Conservation (phyloP, 495 filamentous ascomycete genomes). For the Pyrenopolyporus hunteri region DNA sequence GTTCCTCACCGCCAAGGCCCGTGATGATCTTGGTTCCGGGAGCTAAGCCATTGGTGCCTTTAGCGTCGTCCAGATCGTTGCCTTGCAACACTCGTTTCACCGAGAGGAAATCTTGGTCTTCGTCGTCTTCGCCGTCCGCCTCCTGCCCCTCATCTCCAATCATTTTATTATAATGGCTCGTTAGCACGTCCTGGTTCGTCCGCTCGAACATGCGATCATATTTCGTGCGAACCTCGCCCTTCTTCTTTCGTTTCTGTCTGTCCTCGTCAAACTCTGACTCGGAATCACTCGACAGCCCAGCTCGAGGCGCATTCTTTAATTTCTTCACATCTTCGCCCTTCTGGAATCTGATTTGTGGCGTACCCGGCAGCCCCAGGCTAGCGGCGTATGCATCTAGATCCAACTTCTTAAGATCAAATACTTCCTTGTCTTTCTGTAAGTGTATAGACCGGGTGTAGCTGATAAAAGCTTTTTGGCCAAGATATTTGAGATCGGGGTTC, state of each 20-base stretch:
- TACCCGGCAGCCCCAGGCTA: conserved; percentile 86
- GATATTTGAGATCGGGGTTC: conserved; percentile 90
- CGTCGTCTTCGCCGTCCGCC: conserved; percentile 48
- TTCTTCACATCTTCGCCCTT: conserved; percentile 86
- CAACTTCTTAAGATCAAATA: conserved; percentile 81
- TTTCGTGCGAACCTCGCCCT: conserved; percentile 78
- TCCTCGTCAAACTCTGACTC: conserved; percentile 56
- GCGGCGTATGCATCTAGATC: conserved; percentile 84
- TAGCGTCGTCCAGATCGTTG: conserved; percentile 50
- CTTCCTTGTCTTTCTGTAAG: conserved; percentile 89
- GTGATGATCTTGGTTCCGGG: conserved; percentile 56
- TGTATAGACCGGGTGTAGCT: conserved; percentile 83
- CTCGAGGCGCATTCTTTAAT: conserved; percentile 82
- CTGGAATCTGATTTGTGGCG: conserved; percentile 88
- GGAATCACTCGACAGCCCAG: conserved; percentile 58
- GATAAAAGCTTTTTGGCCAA: conserved; percentile 94
- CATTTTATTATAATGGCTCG: conserved; percentile 87
- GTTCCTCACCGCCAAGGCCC: conserved; percentile 61
- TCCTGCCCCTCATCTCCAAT: conserved; percentile 68
- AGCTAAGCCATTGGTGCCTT: conserved; percentile 38
- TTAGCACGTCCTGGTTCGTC: conserved; percentile 91
- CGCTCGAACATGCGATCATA: conserved; percentile 97
- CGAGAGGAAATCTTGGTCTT: conserved; percentile 80
- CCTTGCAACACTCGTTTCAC: conserved; percentile 82
- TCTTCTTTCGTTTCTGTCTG: conserved; percentile 62